Evolutionary conservation across 2,329 filamentous ascomycete genomes (phyloP), one percentile per base, ranked within the genome.

Genomic region (Fusarium abutilonis): DNA sequence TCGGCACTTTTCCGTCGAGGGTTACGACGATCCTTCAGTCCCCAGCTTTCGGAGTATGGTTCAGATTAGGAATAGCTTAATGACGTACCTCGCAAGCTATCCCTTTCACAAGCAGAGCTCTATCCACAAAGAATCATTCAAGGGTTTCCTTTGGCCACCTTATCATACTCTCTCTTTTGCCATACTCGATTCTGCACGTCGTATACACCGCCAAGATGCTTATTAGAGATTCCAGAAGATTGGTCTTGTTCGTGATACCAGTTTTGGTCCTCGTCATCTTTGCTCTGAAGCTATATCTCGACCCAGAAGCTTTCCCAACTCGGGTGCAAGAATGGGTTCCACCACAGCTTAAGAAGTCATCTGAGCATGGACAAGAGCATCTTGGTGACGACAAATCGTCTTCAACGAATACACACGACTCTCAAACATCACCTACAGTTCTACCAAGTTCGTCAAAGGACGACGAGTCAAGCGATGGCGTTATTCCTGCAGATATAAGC

Each of bases 211-310:
- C 38, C 66, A 64, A 45, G 32, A 77, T 77, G 75, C 52, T 77
- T 31, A 64, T 72, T 21, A 67, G 70, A 43, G 74, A 77, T 46
- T 53, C 73, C 21, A 71, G 67, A 61, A 73, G 74, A 4, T 49
- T 76, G 19, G 58, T 64, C n/a, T 56, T 78, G 19, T 47, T 75
- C 7, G 21, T 74, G 4, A 69, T 68, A 13, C 73, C 73, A 4
- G 31, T 73, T 0, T n/a, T 74, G 11, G 40, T 74, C 2, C 44
- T 78, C n/a, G 17, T 74, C n/a, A 66, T 73, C 15, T 52, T 76
- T 42, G 68, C 53, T 9, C 38, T 73, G 4, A 57, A 49, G 10
- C 55, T 70, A 13, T 72, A 67, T 35, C 43, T 47, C 10, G 41
- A 61, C 19, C 56, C 59, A 7, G 43, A 44, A 9, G 43, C 44